A percentile compares a stretch with the other conserved stretches of the same genome.
Evolutionary conservation across 306 rosid species (phyloP).

Genomic region (Potentilla sterilis): DNA sequence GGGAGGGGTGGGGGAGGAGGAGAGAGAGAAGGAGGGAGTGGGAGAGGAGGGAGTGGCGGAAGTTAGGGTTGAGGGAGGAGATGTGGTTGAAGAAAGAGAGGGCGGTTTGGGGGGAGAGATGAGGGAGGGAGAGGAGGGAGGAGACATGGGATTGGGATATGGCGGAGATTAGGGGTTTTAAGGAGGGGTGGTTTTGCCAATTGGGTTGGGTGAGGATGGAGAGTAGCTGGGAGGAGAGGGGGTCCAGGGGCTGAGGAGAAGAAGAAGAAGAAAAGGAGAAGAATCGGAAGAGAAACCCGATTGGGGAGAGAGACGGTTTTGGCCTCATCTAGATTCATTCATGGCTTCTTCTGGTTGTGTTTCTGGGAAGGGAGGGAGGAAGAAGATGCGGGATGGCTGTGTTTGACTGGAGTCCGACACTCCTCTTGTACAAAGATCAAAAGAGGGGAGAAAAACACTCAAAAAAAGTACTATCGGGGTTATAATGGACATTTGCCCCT

Average conservation of each 20-base stretch:
- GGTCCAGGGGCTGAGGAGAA: background rate
- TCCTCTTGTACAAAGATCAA: no score
- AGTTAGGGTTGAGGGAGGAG: conserved; percentile 32
- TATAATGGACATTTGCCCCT: no score
- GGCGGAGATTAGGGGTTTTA: conserved; percentile 41
- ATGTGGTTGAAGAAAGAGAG: conserved; percentile 68
- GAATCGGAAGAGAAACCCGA: background rate
- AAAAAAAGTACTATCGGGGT: no score
- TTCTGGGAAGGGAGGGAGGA: no score
- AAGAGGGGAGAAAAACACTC: no score
- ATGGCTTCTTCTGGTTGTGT: no score
- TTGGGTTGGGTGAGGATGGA: conserved; percentile 50
- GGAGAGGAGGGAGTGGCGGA: conserved; percentile 43
- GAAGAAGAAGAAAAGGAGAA: background rate
- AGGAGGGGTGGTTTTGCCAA: conserved; percentile 57
- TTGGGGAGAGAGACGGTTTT: no score
- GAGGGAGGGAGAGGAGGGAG: conserved; percentile 49
- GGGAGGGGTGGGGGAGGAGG: conserved; percentile 46
- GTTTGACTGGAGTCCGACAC: no score
- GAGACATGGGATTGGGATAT: conserved; percentile 53
- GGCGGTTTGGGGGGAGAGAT: conserved; percentile 51
- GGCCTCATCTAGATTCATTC: no score
- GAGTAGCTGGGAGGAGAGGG: conserved; percentile 37
- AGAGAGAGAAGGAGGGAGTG: conserved; percentile 43
- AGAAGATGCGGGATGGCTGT: no score